Conservation (phyloP, 768 basidiomycete genomes). For the Trametes coccinea region DNA sequence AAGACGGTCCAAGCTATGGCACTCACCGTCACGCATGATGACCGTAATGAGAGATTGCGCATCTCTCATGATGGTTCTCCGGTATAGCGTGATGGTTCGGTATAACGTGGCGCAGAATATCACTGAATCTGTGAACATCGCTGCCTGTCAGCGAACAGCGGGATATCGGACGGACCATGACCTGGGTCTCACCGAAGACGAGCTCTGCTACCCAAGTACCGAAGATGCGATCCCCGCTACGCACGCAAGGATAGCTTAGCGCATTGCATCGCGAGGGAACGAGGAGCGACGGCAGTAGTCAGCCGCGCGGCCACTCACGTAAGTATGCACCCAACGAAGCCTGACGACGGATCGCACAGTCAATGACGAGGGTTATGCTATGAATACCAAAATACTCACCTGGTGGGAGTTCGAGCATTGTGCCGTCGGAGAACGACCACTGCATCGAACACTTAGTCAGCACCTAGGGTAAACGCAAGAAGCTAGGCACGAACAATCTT, state of each 20-base stretch:
- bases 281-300: not conserved
- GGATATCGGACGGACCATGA: no score
- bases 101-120: slow-evolving; percentile 31
- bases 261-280: not conserved
- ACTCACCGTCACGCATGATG: slow-evolving; percentile 30
- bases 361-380: not conserved
- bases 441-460: not conserved
- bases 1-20: no score
- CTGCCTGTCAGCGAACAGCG: not conserved
- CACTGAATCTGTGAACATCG: slow-evolving; percentile 20
- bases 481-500: slow-evolving; percentile 26
- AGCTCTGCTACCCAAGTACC: slow-evolving; percentile 32
- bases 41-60: slow-evolving; percentile 25
- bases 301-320: slow-evolving; percentile 20
- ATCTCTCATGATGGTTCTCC: slow-evolving; percentile 18
- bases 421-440: slow-evolving; percentile 31
- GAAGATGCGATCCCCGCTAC: slow-evolving; percentile 26
- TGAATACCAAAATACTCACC: slow-evolving; percentile 7
- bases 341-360: slow-evolving; percentile 13
- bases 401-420: slow-evolving; percentile 26
- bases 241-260: not conserved
- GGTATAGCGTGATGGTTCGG: slow-evolving; percentile 24
- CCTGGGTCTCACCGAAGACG: slow-evolving; percentile 23
- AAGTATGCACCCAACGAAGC: slow-evolving; percentile 29
- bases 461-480: no score